Evolutionary conservation across 805 yeast genomes (phyloP).

Genomic region (Candida sphagnicola): DNA sequence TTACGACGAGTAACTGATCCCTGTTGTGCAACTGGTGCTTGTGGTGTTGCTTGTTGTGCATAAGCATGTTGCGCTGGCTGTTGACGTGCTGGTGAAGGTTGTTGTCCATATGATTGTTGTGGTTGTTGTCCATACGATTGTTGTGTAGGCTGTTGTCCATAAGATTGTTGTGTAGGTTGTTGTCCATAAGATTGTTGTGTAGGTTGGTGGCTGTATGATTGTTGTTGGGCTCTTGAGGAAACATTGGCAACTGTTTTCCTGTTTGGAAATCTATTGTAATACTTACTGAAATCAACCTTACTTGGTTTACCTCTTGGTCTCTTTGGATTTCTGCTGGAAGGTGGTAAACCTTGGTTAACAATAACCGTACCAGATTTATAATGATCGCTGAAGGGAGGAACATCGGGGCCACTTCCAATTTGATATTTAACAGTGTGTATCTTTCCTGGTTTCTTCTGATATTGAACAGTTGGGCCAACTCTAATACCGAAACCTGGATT

Average conservation of each 20-base stretch:
- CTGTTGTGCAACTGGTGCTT: conserved; percentile 6
- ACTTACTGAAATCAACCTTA: conserved; percentile 40
- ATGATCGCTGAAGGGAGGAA: conserved; percentile 63
- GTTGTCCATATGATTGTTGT: conserved; percentile 2
- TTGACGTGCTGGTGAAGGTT: conserved; percentile 10
- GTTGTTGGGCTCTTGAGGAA: conserved; percentile 20
- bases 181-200: conserved; percentile 15
- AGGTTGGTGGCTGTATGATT: conserved; percentile 18
- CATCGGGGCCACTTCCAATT: conserved; percentile 46
- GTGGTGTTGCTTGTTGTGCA: conserved; percentile 6
- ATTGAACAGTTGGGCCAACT: conserved; percentile 69
- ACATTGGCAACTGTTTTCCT: conserved; percentile 1
- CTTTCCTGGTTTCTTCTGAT: conserved; percentile 88
- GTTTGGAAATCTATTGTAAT: conserved; percentile 26
- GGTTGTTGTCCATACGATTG: not conserved
- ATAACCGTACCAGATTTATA: conserved; percentile 88
- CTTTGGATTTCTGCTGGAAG: conserved; percentile 63
- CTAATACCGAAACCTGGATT: conserved; percentile 56
- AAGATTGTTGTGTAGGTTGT: conserved; percentile 15
- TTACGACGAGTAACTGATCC: conserved; percentile 8
- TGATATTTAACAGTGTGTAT: conserved; percentile 73
- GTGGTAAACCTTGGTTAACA: conserved; percentile 76
- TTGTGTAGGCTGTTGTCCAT: conserved; percentile 11
- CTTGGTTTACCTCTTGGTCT: conserved; percentile 60
- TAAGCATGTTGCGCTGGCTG: conserved; percentile 8